Evolutionary conservation across 2,329 filamentous ascomycete species (phyloP).

Genomic region (Coleophoma crateriformis): DNA sequence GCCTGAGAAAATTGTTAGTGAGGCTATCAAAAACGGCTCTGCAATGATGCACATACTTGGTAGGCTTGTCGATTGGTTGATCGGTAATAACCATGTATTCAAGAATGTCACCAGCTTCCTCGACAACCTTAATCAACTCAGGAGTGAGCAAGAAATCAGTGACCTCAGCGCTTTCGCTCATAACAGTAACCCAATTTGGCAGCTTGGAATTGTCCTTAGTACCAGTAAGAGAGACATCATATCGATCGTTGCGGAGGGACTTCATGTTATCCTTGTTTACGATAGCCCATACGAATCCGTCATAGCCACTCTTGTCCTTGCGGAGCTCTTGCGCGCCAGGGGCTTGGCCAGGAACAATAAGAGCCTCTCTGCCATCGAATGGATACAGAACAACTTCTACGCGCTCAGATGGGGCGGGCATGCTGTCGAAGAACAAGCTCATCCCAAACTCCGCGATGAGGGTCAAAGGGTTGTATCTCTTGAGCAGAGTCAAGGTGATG

Average conservation of each 20-base stretch:
- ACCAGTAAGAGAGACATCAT: constrained; percentile 86
- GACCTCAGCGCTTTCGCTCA: constrained; percentile 95
- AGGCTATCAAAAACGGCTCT: not conserved
- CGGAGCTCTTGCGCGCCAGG: constrained; percentile 54
- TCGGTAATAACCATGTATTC: constrained; percentile 88
- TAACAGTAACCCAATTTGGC: constrained; percentile 83
- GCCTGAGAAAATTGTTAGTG: constrained; percentile 37
- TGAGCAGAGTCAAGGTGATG: constrained; percentile 72
- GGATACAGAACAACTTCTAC: constrained; percentile 76
- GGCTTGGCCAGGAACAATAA: constrained; percentile 60
- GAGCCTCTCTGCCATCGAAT: constrained; percentile 86
- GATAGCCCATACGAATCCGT: constrained; percentile 90
- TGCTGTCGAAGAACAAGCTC: constrained; percentile 75
- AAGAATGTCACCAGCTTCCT: constrained; percentile 71
- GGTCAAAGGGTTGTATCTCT: constrained; percentile 78
- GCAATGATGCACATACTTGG: constrained; percentile 54
- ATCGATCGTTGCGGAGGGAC: constrained; percentile 82
- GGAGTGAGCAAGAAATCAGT: constrained; percentile 81
- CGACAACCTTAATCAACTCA: constrained; percentile 78
- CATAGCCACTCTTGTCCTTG: constrained; percentile 64
- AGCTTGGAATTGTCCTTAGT: constrained; percentile 93
- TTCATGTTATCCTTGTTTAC: constrained; percentile 96
- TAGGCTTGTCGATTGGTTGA: constrained; percentile 81
- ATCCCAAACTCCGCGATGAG: constrained; percentile 62
- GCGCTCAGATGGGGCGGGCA: constrained; percentile 63